Evolutionary conservation across 371 early-diverging fungal species (phyloP).

Genomic region (Zychaea mexicana): DNA sequence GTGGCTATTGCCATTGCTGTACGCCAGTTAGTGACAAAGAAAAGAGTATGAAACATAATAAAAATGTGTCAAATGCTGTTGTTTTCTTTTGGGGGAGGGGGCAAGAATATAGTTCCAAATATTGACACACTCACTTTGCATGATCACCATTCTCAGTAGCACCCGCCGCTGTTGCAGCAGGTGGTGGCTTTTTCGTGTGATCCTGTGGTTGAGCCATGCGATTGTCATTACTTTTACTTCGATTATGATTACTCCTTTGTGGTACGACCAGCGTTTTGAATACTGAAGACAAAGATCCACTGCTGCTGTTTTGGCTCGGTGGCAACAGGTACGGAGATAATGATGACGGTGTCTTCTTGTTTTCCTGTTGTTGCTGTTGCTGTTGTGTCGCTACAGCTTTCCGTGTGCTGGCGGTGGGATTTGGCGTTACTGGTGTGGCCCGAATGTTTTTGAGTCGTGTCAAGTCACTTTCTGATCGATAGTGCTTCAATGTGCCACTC

Average conservation of each 20-base stretch:
- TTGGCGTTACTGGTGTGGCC: slow-evolving; percentile 9
- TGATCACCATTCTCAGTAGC: too few species aligned
- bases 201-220: background rate
- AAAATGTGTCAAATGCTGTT: too few species aligned
- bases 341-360: background rate
- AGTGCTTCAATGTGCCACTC: slow-evolving; percentile 21
- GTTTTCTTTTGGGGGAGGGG: too few species aligned
- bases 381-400: background rate
- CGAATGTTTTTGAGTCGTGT: slow-evolving; percentile 19
- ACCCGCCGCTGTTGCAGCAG: background rate
- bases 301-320: background rate
- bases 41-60: too few species aligned
- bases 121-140: too few species aligned
- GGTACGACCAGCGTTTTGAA: slow-evolving; percentile 9
- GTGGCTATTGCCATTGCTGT: background rate
- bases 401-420: background rate
- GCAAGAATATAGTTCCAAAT: too few species aligned
- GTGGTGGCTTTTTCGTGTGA: background rate
- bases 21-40: too few species aligned
- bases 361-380: background rate
- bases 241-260: slow-evolving; percentile 1
- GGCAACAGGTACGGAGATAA: background rate
- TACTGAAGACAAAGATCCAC: background rate
- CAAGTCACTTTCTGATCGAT: slow-evolving; percentile 43
- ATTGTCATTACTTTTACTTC: background rate